A percentile compares a stretch with the other conserved stretches of the same genome.
Evolutionary conservation across 169 alveolate species (phyloP).

Genomic region (Eimeria maxima): DNA sequence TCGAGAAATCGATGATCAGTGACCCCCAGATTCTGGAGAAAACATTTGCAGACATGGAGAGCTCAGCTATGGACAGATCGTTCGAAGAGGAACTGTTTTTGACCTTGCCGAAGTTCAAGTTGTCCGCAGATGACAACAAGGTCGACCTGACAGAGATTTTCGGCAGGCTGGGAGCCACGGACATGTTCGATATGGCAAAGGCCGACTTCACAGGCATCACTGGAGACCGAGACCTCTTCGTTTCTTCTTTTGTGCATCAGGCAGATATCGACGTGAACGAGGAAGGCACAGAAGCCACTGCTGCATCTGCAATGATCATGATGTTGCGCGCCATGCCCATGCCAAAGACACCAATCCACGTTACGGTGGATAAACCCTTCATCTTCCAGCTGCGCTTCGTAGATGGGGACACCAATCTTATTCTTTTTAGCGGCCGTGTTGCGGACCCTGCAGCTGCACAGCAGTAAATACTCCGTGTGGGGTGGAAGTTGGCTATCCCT

Average conservation of each 20-base stretch:
- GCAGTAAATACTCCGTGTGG: background rate
- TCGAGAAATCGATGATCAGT: conserved; percentile 29
- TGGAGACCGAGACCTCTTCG: conserved; percentile 51
- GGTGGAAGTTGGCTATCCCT: background rate
- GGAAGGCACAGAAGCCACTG: conserved; percentile 80
- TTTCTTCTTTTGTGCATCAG: conserved; percentile 76
- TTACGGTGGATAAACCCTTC: conserved; percentile 60
- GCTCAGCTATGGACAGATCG: conserved; percentile 2
- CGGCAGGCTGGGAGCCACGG: conserved; percentile 1
- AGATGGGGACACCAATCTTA: conserved; percentile 20
- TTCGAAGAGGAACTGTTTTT: conserved; percentile 18
- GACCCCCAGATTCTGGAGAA: conserved; percentile 12
- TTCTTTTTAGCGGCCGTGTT: conserved; percentile 75
- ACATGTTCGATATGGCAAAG: conserved; percentile 46
- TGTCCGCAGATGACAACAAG: conserved; percentile 63
- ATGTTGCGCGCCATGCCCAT: conserved; percentile 43
- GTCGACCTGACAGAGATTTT: conserved; percentile 67
- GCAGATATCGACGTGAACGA: conserved; percentile 80
- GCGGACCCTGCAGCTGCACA: conserved; percentile 76
- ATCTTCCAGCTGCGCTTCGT: conserved; percentile 74
- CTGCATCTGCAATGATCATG: conserved; percentile 79
- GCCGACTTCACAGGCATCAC: conserved; percentile 77
- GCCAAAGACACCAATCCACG: conserved; percentile 16
- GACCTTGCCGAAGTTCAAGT: conserved; percentile 63
- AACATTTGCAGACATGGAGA: conserved; percentile 10